phyloP scores from a whole-genome alignment of 164 flowering plant species.

The Malania oleifera region DNA sequence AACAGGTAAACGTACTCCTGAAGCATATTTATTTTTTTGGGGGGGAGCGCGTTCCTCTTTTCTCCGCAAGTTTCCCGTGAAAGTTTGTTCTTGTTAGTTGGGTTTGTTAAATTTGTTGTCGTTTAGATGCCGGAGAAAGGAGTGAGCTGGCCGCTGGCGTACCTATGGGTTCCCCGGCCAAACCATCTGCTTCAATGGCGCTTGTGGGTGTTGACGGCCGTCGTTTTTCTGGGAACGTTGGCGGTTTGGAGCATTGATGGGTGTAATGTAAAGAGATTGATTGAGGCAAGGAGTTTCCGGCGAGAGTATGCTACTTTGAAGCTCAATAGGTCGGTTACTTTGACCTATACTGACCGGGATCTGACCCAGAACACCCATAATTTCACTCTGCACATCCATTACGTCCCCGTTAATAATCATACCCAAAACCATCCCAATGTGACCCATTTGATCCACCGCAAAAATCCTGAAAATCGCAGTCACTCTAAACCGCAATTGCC shows the following conservation, averaged over 20 bases:
- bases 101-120: background rate
- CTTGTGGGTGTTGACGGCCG: conserved; percentile 32
- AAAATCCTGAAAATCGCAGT: background rate
- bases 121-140: conserved; percentile 57
- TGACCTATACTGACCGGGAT: background rate
- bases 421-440: conserved; percentile 6
- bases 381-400: background rate
- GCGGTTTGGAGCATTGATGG: conserved; percentile 62
- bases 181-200: conserved; percentile 41
- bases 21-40: background rate
- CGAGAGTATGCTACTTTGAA: conserved; percentile 23
- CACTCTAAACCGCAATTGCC: background rate
- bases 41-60: background rate
- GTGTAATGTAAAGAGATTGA: conserved; percentile 24
- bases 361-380: conserved; percentile 4
- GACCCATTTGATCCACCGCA: background rate
- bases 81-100: background rate
- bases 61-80: background rate
- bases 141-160: conserved; percentile 9
- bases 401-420: conserved; percentile 1
- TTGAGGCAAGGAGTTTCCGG: conserved; percentile 32
- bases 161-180: conserved; percentile 24
- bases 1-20: too few relatives aligned
- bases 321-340: background rate
- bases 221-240: conserved; percentile 47